Conservation (phyloP, 1,284 basidiomycete species). For the Entoloma clypeatum region DNA sequence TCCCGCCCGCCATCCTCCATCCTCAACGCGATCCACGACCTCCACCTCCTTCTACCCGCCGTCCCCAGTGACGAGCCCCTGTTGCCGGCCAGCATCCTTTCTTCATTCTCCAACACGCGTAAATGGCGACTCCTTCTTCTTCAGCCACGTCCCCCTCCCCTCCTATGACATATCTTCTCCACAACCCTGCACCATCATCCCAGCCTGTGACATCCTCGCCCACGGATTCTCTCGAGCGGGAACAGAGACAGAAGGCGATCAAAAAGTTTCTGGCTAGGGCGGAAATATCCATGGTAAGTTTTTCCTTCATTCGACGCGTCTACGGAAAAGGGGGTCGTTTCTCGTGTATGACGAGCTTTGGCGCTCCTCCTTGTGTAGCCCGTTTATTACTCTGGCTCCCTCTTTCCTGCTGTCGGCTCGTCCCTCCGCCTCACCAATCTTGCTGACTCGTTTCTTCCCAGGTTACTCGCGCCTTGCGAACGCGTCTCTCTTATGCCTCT, state of each 20-base stretch:
- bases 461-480: conserved; percentile 73
- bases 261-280: conserved; percentile 72
- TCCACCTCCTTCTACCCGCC: conserved; percentile 32
- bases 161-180: conserved; percentile 53
- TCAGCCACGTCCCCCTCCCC: conserved; percentile 76
- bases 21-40: conserved; percentile 37
- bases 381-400: not conserved
- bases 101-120: conserved; percentile 33
- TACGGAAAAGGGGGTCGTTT: conserved; percentile 11
- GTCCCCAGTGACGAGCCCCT: conserved; percentile 35
- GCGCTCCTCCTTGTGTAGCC: not conserved
- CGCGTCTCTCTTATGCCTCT: conserved; percentile 73
- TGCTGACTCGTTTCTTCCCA: too few species aligned
- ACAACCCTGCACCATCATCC: conserved; percentile 34
- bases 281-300: conserved; percentile 69
- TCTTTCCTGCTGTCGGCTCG: conserved; percentile 2
- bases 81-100: conserved; percentile 17
- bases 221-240: conserved; percentile 43
- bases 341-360: not conserved
- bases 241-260: conserved; percentile 59
- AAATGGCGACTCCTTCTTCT: conserved; percentile 73
- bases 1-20: conserved; percentile 25
- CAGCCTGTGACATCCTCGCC: conserved; percentile 35
- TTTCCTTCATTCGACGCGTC: conserved; percentile 44
- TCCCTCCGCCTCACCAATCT: too few species aligned